Evolutionary conservation across 306 rosid species (phyloP).

Genomic region (Inga leiocalycina): DNA sequence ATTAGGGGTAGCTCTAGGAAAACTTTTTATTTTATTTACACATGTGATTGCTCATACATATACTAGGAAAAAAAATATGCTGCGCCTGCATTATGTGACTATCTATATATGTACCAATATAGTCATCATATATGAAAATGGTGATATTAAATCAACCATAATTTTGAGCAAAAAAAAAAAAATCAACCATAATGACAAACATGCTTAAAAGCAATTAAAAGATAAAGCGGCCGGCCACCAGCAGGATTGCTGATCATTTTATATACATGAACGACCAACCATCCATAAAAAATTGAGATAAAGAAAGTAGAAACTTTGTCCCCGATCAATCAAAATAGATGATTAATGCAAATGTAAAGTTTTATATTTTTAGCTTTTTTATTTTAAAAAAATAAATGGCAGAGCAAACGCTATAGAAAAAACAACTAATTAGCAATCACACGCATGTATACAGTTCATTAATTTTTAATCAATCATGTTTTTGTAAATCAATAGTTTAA

Average conservation of each 20-base stretch:
- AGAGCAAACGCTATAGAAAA: neutral
- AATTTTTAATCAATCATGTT: neutral
- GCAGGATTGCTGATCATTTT: neutral
- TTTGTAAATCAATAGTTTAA: neutral
- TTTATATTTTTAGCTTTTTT: neutral
- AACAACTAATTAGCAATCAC: neutral
- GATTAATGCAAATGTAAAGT: neutral
- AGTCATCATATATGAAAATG: neutral
- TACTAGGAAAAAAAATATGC: neutral
- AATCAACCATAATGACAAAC: neutral
- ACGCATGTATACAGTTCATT: neutral
- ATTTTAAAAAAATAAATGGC: too few species aligned
- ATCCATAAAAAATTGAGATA: neutral
- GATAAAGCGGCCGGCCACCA: neutral
- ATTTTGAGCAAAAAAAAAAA: too few species aligned
- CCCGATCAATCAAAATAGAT: neutral
- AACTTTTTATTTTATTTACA: neutral
- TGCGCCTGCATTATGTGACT: neutral
- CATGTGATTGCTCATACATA: neutral
- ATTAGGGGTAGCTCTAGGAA: too few species aligned
- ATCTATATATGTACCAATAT: neutral
- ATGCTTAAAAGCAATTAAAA: neutral
- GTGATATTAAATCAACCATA: neutral
- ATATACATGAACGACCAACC: neutral
- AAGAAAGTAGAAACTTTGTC: neutral